Evolutionary conservation across 2,329 filamentous ascomycete species (phyloP), one percentile per base, ranked within the genome.

Genomic region (Fusarium papillatum): DNA sequence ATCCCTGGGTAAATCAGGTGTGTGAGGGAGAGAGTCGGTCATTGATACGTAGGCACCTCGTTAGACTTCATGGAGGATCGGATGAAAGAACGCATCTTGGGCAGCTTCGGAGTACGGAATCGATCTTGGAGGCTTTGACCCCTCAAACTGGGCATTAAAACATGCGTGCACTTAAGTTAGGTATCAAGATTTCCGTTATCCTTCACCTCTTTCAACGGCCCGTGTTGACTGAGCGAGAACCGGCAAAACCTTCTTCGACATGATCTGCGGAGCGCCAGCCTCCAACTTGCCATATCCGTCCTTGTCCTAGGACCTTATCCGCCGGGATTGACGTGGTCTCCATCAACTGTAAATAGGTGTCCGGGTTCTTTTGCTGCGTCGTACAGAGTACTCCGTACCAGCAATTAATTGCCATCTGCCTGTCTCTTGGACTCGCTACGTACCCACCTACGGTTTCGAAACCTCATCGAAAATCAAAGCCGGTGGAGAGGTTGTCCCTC

Each of bases 381-480:
- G 60, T 31, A 63, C 60, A 31, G 29, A 46, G 41, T 50, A 50
- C 61, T 26, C 55, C 22, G 22, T 60, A 39, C 31, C 29, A 53
- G 34, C 46, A 31, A 55, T 55, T 55, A 31, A 55, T 41, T 55
- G 62, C 31, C 34, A 17, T 65, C 22, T 34, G 62, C 19, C 19
- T 24, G n/a, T 39, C 62, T 41, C 67, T 64, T 69, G 64, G 63
- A 68, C 65, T 66, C 43, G 22, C 48, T 55, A 26, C 64, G 72
- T 78, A 72, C 69, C 77, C 77, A 79, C 76, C 62, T 38, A 64
- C 66, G 72, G 78, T 77, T 79, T 79, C 76, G 62, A 74, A 76
- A 69, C 53, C 43, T 69, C 63, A 63, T 61, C 26, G 43, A 64
- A 60, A 71, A 67, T 60, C 26, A 63, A 60, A 68, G 69, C 67